A percentile compares a stretch with the other conserved stretches of the same genome.
phyloP scores from a whole-genome alignment of 345 rosid genomes.

The Excoecaria cochinchinensis region DNA sequence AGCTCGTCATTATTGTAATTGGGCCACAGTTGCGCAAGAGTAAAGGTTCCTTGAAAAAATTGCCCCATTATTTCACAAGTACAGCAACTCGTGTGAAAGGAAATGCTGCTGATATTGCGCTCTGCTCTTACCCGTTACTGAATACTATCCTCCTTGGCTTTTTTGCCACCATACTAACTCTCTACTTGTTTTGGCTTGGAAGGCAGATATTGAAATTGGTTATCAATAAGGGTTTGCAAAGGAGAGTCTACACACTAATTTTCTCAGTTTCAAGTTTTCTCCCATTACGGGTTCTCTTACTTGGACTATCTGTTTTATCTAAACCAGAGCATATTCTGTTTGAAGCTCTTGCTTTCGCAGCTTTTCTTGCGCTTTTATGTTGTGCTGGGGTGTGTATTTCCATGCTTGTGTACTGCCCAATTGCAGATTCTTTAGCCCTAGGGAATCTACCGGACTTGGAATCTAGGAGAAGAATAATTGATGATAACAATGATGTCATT shows the following conservation, averaged over 20 bases:
- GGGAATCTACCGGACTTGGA: conserved; percentile 62
- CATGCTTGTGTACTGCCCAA: conserved; percentile 84
- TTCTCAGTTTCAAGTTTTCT: conserved; percentile 82
- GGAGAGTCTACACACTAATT: conserved; percentile 78
- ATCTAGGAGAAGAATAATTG: conserved; percentile 46
- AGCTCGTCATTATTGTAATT: conserved; percentile 62
- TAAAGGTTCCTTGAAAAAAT: conserved; percentile 38
- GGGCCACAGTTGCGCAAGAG: conserved; percentile 60
- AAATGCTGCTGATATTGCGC: conserved; percentile 40
- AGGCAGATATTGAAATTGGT: conserved; percentile 80
- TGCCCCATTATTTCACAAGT: conserved; percentile 72
- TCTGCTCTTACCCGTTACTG: conserved; percentile 88
- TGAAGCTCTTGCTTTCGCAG: conserved; percentile 77
- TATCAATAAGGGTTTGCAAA: conserved; percentile 87
- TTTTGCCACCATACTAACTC: conserved; percentile 59
- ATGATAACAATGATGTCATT: conserved; percentile 50
- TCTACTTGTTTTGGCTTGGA: conserved; percentile 89
- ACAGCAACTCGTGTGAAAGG: conserved; percentile 32
- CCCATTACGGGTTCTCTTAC: conserved; percentile 77
- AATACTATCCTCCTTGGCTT: conserved; percentile 84
- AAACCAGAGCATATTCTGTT: conserved; percentile 63
- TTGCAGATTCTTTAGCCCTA: conserved; percentile 88
- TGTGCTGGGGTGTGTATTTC: conserved; percentile 73
- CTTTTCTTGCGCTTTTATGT: conserved; percentile 71
- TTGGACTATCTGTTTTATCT: conserved; percentile 73